Evolutionary conservation across 371 early-diverging fungal genomes (phyloP), one percentile per base, ranked within the genome.

Genomic region (Haplosporangium sp.): DNA sequence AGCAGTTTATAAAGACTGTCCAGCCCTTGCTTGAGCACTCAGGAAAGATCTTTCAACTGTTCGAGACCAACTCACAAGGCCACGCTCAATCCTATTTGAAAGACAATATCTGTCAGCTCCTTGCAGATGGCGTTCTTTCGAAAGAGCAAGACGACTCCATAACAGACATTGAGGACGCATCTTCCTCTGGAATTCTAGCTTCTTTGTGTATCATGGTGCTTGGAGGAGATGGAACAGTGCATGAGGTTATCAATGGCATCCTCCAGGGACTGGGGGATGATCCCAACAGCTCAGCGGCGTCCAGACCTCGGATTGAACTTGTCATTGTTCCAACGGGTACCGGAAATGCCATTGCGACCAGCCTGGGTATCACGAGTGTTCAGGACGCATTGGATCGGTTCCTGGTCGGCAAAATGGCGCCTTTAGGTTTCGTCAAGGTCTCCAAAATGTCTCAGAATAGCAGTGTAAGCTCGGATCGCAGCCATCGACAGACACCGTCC

Each of bases 291-390:
- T n/a, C 43, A 0, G 52, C 38, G 20, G 50, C 8, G 0, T 57
- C 42, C 23, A 18, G 42, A 4, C 70, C 61, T 9, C 60, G 42
- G 20, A 14, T 75, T 18, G 59, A 66, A 50, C 23, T 75, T 23
- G 60, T 50, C 0, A 53, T 75, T 18, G 12, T 69, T 14, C 75
- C 75, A 9, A 11, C 43, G 0, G 75, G 75, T 4, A 75, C 70
- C 20, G 75, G 75, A 14, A 75, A 75, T 37, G 64, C 75, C 36
- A 75, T 75, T 11, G 65, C 75, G 3, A 69, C 75, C 23, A 75
- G 75, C 40, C 62, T 69, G 21, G 70, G 66, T 16, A 54, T 69
- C 21, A 23, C 29, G 7, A 64, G 23, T 8, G 62, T 59, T 9
- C 54, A 57, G n/a, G 66, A 58, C 12, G 69, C 70, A 13, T n/a